Evolutionary conservation across 2,329 filamentous ascomycete species (phyloP).

Genomic region (Erysiphe neolycopersici): DNA sequence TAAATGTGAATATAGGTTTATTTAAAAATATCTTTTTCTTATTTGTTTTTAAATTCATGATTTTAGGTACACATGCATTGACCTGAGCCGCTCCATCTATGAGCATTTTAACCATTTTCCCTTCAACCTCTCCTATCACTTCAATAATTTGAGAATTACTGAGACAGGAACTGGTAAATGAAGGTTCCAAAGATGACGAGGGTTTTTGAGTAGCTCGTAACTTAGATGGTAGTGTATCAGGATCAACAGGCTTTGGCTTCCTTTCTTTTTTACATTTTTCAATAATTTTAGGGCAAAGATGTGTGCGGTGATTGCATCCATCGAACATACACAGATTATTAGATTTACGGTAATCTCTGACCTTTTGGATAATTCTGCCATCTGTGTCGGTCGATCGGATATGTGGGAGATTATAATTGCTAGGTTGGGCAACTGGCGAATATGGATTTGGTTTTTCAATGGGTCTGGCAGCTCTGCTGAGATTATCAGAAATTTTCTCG

Average conservation of each 20-base stretch:
- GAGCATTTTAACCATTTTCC: not conserved
- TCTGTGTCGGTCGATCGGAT: not conserved
- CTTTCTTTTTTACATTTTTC: not conserved
- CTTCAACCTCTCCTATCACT: not conserved
- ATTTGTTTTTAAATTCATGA: not conserved
- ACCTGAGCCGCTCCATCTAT: not conserved
- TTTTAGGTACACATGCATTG: not conserved
- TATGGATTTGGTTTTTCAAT: not conserved
- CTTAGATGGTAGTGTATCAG: not conserved
- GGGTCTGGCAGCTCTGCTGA: not conserved
- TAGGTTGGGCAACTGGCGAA: not conserved
- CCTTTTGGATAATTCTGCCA: not conserved
- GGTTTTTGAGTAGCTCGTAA: not conserved
- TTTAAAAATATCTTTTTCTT: not conserved
- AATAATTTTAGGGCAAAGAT: not conserved
- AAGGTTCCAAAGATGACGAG: not conserved
- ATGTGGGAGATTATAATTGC: not conserved
- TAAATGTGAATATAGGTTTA: not conserved
- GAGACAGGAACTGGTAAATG: not conserved
- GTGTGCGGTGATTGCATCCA: not conserved
- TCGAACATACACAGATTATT: constrained; percentile 1
- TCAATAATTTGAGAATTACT: not conserved
- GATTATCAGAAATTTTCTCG: not conserved
- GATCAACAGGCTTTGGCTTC: not conserved
- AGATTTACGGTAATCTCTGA: not conserved